phyloP scores from a whole-genome alignment of 345 rosid species.

The Dovyalis caffra region DNA sequence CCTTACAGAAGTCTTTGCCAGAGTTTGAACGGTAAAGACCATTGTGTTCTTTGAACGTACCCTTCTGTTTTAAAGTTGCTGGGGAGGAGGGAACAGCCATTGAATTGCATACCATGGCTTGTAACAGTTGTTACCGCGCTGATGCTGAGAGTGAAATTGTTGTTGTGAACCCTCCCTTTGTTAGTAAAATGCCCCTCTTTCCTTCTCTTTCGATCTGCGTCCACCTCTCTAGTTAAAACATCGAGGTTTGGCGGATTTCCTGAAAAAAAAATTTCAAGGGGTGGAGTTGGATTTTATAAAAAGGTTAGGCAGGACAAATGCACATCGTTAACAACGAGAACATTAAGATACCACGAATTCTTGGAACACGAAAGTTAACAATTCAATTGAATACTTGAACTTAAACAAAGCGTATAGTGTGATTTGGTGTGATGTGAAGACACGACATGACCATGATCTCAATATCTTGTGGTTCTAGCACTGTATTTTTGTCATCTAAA shows the following conservation, averaged over 20 bases:
- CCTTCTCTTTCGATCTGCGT: not conserved
- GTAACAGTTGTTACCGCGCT: not conserved
- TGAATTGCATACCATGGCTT: slow-evolving; percentile 54
- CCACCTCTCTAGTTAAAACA: not conserved
- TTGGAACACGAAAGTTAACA: slow-evolving; percentile 10
- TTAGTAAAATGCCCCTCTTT: not conserved
- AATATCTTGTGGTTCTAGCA: not conserved
- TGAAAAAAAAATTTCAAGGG: slow-evolving; percentile 20
- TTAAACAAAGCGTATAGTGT: not conserved
- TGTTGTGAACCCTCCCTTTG: not conserved
- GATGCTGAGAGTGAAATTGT: not conserved
- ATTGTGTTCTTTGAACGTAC: slow-evolving; percentile 40
- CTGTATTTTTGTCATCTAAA: too few relatives aligned
- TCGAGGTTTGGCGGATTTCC: not conserved
- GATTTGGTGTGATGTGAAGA: not conserved
- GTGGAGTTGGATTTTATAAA: slow-evolving; percentile 8
- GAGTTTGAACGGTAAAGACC: slow-evolving; percentile 63
- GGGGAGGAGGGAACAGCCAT: slow-evolving; percentile 48
- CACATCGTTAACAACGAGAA: slow-evolving; percentile 26
- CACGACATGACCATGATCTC: not conserved
- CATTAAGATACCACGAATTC: slow-evolving; percentile 9
- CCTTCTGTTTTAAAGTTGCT: slow-evolving; percentile 23
- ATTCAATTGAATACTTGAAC: not conserved
- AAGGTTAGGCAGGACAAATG: slow-evolving; percentile 4
- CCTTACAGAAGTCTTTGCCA: slow-evolving; percentile 43